Evolutionary conservation across 2,329 filamentous ascomycete genomes (phyloP).

Genomic region (Talaromyces sp.): DNA sequence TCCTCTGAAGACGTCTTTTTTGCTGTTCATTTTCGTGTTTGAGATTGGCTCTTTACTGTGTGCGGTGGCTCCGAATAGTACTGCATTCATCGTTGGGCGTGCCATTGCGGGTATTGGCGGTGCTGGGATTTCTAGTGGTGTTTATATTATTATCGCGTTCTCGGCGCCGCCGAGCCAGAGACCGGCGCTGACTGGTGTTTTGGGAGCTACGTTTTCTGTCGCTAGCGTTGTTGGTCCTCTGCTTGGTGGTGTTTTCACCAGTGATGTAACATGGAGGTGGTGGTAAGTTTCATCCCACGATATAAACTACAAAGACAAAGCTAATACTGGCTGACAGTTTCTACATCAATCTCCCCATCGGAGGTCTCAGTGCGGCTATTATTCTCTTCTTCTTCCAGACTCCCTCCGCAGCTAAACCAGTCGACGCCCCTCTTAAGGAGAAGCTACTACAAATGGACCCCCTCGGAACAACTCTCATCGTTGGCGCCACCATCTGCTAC

Average conservation of each 20-base stretch:
- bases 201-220: constrained; percentile 51
- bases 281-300: constrained; percentile 22
- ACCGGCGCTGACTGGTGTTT: constrained; percentile 38
- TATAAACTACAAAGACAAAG: background rate
- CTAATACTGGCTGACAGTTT: constrained; percentile 21
- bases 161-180: constrained; percentile 16
- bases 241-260: constrained; percentile 45
- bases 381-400: constrained; percentile 28
- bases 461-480: constrained; percentile 23
- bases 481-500: constrained; percentile 20
- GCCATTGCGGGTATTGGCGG: constrained; percentile 36
- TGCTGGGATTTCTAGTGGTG: constrained; percentile 32
- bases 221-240: constrained; percentile 49
- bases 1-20: constrained; percentile 32
- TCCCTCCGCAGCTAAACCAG: constrained; percentile 20
- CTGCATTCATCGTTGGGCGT: constrained; percentile 38
- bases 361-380: constrained; percentile 25
- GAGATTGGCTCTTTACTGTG: constrained; percentile 41
- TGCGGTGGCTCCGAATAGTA: constrained; percentile 35
- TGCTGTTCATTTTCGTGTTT: constrained; percentile 40
- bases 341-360: constrained; percentile 37
- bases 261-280: constrained; percentile 47
- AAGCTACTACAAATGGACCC: constrained; percentile 27
- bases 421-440: constrained; percentile 19
- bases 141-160: constrained; percentile 27